Base-by-base conservation (phyloP, 805 yeast species). In the Barnettozyma pratensis region DNA sequence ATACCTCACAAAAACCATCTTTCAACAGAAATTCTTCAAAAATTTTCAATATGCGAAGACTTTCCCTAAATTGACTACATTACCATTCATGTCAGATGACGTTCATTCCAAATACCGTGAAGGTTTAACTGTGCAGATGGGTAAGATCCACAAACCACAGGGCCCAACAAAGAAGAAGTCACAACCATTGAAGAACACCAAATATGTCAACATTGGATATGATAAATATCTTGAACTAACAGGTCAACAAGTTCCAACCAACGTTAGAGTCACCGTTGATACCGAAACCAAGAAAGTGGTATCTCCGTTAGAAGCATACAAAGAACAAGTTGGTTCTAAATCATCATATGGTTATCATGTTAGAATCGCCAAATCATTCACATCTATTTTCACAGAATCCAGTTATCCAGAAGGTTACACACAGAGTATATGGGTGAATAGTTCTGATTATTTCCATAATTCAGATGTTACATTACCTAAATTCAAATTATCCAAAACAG, bases 231-330 rank as follows among this genome's bases (percentile, higher is more conserved):
- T 90, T 32, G 83, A 83, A 60, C 72, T 90, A 44, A 65, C 65
- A 7, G 69, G 72, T 7, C 78, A 76, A 53, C 81, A 81, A 49
- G 82, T 87, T 4, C 96, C 96, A 3, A 76, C 80, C 0, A 81
- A 86, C 56, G 88, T 85, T 12, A 72, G 96, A 54, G 96, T 91
- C 8, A 87, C 95, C 0, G 87, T 91, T 2, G 88, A 91, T 58
- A 53, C 81, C 8, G 70, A 78, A 41, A 76, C 76, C 9, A 75
- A 74, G 44, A 76, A 74, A 46, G 78, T 88, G 10, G 94, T 87
- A 0, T 78, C 88, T 1, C 88, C 94, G 7, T 55, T 69, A 9
- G 81, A 76, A 43, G 95, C 94, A 0, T 86, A 87, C 55, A 69
- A 67, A 1, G 87, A 85, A 2, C 66, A 69, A 36, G 67, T 71